Percentiles rank a stretch among this genome's conserved stretches.
Conservation (phyloP, 805 yeast species). For the Candida golubevii region DNA sequence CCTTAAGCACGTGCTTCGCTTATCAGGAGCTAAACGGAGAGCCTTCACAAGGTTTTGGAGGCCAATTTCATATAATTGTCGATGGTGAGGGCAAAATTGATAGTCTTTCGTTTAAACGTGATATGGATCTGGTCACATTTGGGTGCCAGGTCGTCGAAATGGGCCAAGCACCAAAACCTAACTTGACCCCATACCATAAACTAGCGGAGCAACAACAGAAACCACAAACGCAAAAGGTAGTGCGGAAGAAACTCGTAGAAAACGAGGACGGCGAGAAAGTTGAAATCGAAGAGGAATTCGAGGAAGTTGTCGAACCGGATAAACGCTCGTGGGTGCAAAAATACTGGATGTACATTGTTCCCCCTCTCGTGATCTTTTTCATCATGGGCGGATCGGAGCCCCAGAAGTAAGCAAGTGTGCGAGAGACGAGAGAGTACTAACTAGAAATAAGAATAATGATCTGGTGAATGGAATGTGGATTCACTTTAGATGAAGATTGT, state of each 20-base stretch:
- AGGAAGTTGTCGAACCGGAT: constrained; percentile 23
- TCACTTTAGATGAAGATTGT: too few relatives aligned
- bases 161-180: constrained; percentile 25
- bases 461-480: too few relatives aligned
- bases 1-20: constrained; percentile 29
- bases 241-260: constrained; percentile 16
- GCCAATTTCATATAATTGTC: constrained; percentile 9
- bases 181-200: constrained; percentile 22
- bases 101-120: constrained; percentile 5
- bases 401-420: too few relatives aligned
- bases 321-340: constrained; percentile 50
- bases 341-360: constrained; percentile 60
- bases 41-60: constrained; percentile 1
- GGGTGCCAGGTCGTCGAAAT: constrained; percentile 1
- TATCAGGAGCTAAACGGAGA: constrained; percentile 10
- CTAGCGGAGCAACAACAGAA: constrained; percentile 12
- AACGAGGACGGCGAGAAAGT: constrained; percentile 22
- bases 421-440: too few relatives aligned
- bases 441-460: too few relatives aligned
- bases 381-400: constrained; percentile 20
- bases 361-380: constrained; percentile 38
- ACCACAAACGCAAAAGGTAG: constrained; percentile 14
- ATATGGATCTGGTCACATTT: not conserved
- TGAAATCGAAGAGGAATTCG: constrained; percentile 20
- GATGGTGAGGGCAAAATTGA: constrained; percentile 3